Conservation (phyloP, 2,329 filamentous ascomycete species). For the Penicillium sp. region DNA sequence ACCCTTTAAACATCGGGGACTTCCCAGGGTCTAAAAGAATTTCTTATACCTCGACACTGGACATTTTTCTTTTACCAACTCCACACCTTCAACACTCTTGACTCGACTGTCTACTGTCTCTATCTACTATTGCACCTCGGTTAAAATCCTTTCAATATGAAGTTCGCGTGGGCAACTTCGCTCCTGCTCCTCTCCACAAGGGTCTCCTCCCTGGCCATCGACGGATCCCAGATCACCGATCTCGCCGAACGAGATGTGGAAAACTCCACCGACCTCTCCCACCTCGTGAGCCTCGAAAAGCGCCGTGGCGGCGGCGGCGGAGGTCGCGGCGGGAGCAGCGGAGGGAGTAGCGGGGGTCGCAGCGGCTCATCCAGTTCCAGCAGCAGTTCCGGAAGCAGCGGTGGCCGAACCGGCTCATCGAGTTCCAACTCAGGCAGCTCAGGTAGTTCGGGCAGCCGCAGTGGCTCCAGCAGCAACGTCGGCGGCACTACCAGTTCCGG, state of each 20-base stretch:
- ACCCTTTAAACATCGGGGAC: background rate
- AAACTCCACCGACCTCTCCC: background rate
- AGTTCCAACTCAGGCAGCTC: slow-evolving; percentile 17
- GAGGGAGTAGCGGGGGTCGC: slow-evolving; percentile 28
- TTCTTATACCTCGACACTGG: background rate
- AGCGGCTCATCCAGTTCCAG: slow-evolving; percentile 5
- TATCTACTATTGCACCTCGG: background rate
- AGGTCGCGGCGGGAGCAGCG: slow-evolving; percentile 24
- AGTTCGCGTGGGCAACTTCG: slow-evolving; percentile 28
- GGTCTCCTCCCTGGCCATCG: slow-evolving; percentile 31
- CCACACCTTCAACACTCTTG: background rate
- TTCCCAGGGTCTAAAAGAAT: too few species aligned
- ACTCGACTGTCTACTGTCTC: background rate
- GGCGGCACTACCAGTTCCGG: slow-evolving; percentile 33
- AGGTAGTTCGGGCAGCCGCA: slow-evolving; percentile 24
- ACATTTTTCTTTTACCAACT: background rate
- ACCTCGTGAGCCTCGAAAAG: slow-evolving; percentile 43
- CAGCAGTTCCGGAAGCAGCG: slow-evolving; percentile 17
- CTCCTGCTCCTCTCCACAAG: slow-evolving; percentile 32
- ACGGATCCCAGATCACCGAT: slow-evolving; percentile 18
- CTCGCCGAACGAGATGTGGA: background rate
- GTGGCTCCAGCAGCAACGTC: slow-evolving; percentile 26
- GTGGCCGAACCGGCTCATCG: slow-evolving; percentile 24
- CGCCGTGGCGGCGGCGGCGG: slow-evolving; percentile 52
- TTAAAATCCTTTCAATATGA: slow-evolving; percentile 28